A percentile compares a stretch with the other conserved stretches of the same genome.
phyloP scores from a whole-genome alignment of 1,284 basidiomycete species.

The Ustilago curta region DNA sequence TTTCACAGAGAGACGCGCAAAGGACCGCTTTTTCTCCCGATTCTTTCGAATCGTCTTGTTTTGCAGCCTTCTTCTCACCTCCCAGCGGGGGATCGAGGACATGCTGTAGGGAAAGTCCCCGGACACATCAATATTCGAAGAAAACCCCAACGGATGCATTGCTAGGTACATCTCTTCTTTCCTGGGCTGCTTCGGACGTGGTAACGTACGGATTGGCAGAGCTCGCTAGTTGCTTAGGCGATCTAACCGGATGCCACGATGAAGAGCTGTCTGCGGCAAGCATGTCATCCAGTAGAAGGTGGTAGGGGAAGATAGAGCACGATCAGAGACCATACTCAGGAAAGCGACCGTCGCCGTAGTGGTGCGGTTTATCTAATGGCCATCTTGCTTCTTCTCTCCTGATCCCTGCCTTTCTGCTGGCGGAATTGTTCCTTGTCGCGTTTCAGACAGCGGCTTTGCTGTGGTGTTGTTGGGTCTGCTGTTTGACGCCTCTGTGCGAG shows the following conservation, averaged over 20 bases:
- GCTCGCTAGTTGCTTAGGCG: constrained; percentile 7
- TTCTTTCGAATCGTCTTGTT: constrained; percentile 19
- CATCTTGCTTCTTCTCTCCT: constrained; percentile 20
- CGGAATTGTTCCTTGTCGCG: background rate
- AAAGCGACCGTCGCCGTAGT: constrained; percentile 55
- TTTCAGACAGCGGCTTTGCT: background rate
- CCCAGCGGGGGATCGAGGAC: constrained; percentile 9
- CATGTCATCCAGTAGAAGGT: background rate
- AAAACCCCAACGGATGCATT: constrained; percentile 17
- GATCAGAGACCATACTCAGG: constrained; percentile 48
- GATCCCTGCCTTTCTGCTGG: background rate
- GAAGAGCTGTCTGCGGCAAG: constrained; percentile 6
- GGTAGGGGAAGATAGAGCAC: background rate
- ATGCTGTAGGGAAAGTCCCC: constrained; percentile 62
- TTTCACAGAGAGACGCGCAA: constrained; percentile 49
- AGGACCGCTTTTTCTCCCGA: constrained; percentile 45
- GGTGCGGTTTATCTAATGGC: constrained; percentile 34
- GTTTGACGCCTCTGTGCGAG: constrained; percentile 6
- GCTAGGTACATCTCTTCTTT: constrained; percentile 20
- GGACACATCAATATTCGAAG: constrained; percentile 41
- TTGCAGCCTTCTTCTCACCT: constrained; percentile 46
- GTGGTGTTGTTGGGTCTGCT: constrained; percentile 3
- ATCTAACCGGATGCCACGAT: background rate
- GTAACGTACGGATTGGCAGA: constrained; percentile 38
- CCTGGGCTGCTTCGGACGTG: constrained; percentile 11